These are phyloP conservation scores for Diaporthe ampelina DNA, from an alignment of 2,329 filamentous ascomycete species.

Conservation along the genomic window DNA sequence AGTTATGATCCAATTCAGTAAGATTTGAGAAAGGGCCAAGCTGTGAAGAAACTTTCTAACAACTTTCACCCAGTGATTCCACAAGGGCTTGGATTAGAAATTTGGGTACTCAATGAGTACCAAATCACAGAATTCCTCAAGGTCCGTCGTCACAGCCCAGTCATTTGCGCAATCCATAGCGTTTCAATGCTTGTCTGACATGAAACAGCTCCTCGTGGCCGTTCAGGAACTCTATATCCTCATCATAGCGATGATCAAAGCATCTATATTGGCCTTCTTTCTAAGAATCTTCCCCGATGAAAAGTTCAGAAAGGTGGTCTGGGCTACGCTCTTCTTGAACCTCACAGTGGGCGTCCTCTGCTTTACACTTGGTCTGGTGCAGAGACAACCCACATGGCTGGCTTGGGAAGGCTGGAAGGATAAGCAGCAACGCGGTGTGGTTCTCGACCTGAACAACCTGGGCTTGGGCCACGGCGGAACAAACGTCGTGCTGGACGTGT, in stretches of 20 bases:
- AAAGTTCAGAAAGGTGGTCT: conserved; percentile 1
- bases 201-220: background rate
- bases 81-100: background rate
- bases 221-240: background rate
- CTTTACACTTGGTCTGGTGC: background rate
- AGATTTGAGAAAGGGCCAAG: background rate
- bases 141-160: background rate
- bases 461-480: background rate
- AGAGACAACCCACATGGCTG: conserved; percentile 12
- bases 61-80: background rate
- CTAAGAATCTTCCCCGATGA: conserved; percentile 23
- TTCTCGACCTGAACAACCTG: background rate
- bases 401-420: conserved; percentile 27
- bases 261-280: conserved; percentile 18
- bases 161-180: background rate
- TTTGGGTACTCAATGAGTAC: conserved; percentile 13
- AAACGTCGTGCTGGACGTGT: background rate
- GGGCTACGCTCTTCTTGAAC: background rate
- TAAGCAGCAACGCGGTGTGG: conserved; percentile 6
- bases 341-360: background rate
- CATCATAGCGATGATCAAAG: conserved; percentile 6
- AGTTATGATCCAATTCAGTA: background rate
- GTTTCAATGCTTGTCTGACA: background rate
- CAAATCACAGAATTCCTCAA: background rate
- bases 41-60: background rate